Evolutionary conservation across 2,329 filamentous ascomycete genomes (phyloP).

Genomic region (Alternaria panax): DNA sequence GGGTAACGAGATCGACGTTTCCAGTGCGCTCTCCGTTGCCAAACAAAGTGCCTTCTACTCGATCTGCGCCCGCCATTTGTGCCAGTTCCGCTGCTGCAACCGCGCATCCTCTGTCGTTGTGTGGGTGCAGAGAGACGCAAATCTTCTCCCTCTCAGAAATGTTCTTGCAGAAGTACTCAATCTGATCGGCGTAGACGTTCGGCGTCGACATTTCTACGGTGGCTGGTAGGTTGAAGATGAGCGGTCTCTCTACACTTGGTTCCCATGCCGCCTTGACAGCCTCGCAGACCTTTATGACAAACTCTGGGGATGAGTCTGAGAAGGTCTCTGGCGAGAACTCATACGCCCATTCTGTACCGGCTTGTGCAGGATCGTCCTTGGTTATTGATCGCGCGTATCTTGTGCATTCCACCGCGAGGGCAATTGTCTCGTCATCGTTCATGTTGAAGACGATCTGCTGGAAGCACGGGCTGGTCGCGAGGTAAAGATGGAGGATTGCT

Average conservation of each 20-base stretch:
- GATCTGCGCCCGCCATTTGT: slow-evolving; percentile 94
- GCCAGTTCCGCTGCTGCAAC: slow-evolving; percentile 89
- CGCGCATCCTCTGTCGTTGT: slow-evolving; percentile 92
- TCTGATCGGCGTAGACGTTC: slow-evolving; percentile 94
- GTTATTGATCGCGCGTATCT: slow-evolving; percentile 88
- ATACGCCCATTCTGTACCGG: slow-evolving; percentile 74
- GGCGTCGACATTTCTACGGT: slow-evolving; percentile 95
- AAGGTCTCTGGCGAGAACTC: slow-evolving; percentile 90
- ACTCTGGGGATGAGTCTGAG: slow-evolving; percentile 87
- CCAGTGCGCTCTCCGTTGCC: slow-evolving; percentile 95
- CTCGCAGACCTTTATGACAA: slow-evolving; percentile 82
- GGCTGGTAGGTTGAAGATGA: slow-evolving; percentile 97
- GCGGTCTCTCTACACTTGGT: slow-evolving; percentile 76
- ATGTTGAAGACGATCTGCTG: slow-evolving; percentile 89
- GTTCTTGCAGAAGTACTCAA: slow-evolving; percentile 91
- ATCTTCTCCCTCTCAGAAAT: slow-evolving; percentile 87
- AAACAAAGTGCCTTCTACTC: slow-evolving; percentile 93
- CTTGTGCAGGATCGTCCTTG: slow-evolving; percentile 71
- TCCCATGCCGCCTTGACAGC: slow-evolving; percentile 95
- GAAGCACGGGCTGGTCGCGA: slow-evolving; percentile 96
- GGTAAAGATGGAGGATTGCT: slow-evolving; percentile 92
- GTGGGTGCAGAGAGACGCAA: slow-evolving; percentile 87
- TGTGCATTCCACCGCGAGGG: slow-evolving; percentile 83
- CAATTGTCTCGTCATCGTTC: slow-evolving; percentile 80
- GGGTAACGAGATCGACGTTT: slow-evolving; percentile 92